Evolutionary conservation across 164 flowering plant genomes (phyloP).

Genomic region (Aristolochia californica): DNA sequence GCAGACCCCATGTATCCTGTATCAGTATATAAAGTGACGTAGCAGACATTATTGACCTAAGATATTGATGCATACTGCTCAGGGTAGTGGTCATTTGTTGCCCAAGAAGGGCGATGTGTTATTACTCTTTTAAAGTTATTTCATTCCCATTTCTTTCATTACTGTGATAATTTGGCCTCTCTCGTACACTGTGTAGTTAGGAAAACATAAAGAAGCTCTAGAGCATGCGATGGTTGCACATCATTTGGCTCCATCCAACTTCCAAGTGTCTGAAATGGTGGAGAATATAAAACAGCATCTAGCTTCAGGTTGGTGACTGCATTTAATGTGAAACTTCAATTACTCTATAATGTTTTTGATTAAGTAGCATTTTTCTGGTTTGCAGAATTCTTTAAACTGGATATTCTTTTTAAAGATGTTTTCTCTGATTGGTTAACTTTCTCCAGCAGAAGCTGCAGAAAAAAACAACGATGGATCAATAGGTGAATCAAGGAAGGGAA

Average conservation of each 20-base stretch:
- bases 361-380: not conserved
- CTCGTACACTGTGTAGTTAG: conserved; percentile 40
- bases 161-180: not conserved
- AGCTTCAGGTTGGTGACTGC: conserved; percentile 51
- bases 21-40: too few relatives aligned
- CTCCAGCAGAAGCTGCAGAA: conserved; percentile 60
- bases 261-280: conserved; percentile 47
- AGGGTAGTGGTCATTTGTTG: too few relatives aligned
- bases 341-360: not conserved
- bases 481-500: conserved; percentile 39
- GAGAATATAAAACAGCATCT: conserved; percentile 43
- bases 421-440: not conserved
- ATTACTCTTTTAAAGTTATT: too few relatives aligned
- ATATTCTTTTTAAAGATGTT: not conserved
- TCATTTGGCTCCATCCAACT: conserved; percentile 48
- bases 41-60: too few relatives aligned
- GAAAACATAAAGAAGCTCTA: conserved; percentile 69
- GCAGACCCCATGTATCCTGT: too few relatives aligned
- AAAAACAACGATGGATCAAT: conserved; percentile 37
- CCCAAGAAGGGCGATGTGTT: too few relatives aligned
- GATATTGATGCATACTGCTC: too few relatives aligned
- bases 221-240: conserved; percentile 74
- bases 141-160: too few relatives aligned
- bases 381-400: not conserved
- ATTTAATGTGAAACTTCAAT: not conserved